These are phyloP conservation scores for Sequoiadendron giganteum DNA, from an alignment of 75 land plant species.

Conservation along the genomic window DNA sequence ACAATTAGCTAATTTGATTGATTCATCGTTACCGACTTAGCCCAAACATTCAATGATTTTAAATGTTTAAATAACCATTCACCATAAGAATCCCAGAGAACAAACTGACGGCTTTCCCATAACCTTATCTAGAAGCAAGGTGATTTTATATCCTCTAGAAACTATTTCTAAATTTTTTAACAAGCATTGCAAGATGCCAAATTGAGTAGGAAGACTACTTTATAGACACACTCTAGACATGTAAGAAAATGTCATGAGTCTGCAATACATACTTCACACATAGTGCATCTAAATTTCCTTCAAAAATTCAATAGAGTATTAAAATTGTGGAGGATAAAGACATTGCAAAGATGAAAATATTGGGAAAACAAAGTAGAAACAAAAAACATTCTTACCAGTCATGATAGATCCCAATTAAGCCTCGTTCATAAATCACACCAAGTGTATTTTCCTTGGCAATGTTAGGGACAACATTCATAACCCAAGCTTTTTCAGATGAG, in stretches of 20 bases:
- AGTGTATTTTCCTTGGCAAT: conserved; percentile 74
- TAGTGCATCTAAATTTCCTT: not conserved
- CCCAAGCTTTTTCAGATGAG: conserved; percentile 67
- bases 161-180: not conserved
- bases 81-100: not conserved
- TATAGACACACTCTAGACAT: not conserved
- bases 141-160: not conserved
- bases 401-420: conserved; percentile 91
- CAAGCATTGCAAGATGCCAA: not conserved
- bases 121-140: not conserved
- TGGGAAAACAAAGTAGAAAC: not conserved
- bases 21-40: not conserved
- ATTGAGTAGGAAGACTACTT: not conserved
- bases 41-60: not conserved
- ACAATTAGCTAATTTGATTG: not conserved
- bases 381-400: conserved; percentile 62
- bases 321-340: not conserved
- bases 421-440: conserved; percentile 86
- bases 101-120: not conserved
- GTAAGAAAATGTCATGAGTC: not conserved
- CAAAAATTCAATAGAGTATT: not conserved
- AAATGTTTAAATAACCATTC: not conserved
- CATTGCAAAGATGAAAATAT: not conserved
- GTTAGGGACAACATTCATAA: conserved; percentile 87
- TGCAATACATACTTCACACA: not conserved